Conservation (phyloP, 78 protist genomes). For the Dictyostelium purpureum region DNA sequence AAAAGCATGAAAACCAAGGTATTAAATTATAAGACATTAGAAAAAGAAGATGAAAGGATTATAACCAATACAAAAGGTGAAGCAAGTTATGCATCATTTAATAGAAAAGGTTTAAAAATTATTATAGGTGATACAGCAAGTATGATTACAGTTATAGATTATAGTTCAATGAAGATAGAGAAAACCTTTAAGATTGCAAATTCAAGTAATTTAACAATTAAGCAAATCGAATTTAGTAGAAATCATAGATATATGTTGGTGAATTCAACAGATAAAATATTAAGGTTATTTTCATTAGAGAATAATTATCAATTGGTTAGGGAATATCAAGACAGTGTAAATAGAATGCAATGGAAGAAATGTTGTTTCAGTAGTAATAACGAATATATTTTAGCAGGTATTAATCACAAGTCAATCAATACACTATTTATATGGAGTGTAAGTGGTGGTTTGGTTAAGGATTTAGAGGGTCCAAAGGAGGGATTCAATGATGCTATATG, state of each 20-base stretch:
- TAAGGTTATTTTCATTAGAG: slow-evolving; percentile 45
- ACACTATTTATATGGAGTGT: slow-evolving; percentile 72
- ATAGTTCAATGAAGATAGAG: not conserved
- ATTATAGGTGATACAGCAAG: slow-evolving; percentile 42
- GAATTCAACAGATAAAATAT: slow-evolving; percentile 36
- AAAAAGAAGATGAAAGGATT: not conserved
- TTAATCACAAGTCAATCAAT: slow-evolving; percentile 47
- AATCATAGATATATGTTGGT: slow-evolving; percentile 56
- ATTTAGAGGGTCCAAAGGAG: slow-evolving; percentile 87
- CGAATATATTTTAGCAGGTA: slow-evolving; percentile 78
- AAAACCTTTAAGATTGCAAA: slow-evolving; percentile 5
- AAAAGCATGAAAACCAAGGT: not conserved
- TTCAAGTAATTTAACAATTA: not conserved
- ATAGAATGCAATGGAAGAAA: slow-evolving; percentile 83
- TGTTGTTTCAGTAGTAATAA: slow-evolving; percentile 51
- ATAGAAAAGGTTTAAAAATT: slow-evolving; percentile 45
- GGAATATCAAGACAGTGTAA: slow-evolving; percentile 68
- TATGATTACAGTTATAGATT: slow-evolving; percentile 1
- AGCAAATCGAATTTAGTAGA: slow-evolving; percentile 60
- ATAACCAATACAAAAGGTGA: not conserved
- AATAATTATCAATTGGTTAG: not conserved
- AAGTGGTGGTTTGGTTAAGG: slow-evolving; percentile 73
- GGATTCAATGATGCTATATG: slow-evolving; percentile 73
- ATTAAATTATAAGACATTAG: not conserved
- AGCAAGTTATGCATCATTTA: slow-evolving; percentile 16